A percentile compares a stretch with the other conserved stretches of the same genome.
Evolutionary conservation across 441 rosid genomes (phyloP).

Genomic region (Erodium moschatum): DNA sequence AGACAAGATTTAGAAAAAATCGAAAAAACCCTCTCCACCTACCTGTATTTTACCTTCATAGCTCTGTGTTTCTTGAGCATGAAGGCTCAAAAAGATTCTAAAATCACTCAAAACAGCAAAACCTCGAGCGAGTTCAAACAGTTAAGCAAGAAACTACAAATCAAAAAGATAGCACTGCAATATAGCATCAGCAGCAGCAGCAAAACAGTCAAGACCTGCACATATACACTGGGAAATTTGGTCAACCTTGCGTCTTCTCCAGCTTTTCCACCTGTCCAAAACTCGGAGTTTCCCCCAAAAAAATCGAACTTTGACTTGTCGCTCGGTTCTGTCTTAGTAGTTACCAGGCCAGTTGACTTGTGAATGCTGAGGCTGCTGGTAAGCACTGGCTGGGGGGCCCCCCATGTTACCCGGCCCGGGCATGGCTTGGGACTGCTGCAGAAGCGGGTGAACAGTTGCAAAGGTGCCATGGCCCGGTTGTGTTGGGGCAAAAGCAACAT

Average conservation of each 20-base stretch:
- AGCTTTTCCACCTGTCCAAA: slow-evolving; percentile 29
- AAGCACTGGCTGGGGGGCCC: slow-evolving; percentile 62
- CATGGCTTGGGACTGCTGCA: slow-evolving; percentile 72
- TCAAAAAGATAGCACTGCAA: slow-evolving; percentile 26
- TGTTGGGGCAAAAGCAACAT: slow-evolving; percentile 61
- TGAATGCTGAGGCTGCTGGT: slow-evolving; percentile 89
- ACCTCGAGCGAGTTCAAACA: slow-evolving; percentile 27
- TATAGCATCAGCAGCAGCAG: slow-evolving; percentile 22
- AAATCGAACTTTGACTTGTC: slow-evolving; percentile 27
- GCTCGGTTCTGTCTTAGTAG: slow-evolving; percentile 45
- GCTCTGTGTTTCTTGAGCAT: slow-evolving; percentile 26
- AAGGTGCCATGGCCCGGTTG: slow-evolving; percentile 66
- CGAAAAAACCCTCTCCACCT: slow-evolving; percentile 25
- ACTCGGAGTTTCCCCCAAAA: slow-evolving; percentile 34
- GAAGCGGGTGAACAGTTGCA: slow-evolving; percentile 60
- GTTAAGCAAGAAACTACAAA: slow-evolving; percentile 21
- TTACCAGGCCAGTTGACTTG: slow-evolving; percentile 85
- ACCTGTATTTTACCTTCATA: slow-evolving; percentile 37
- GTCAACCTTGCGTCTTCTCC: slow-evolving; percentile 28
- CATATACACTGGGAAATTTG: slow-evolving; percentile 18
- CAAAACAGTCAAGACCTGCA: slow-evolving; percentile 30
- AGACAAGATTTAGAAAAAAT: slow-evolving; percentile 19
- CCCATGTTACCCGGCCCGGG: slow-evolving; percentile 65
- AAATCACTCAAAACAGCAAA: slow-evolving; percentile 27
- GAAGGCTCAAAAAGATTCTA: slow-evolving; percentile 27